phyloP scores from a whole-genome alignment of 768 basidiomycete genomes.

The Neoboletus magnificus region DNA sequence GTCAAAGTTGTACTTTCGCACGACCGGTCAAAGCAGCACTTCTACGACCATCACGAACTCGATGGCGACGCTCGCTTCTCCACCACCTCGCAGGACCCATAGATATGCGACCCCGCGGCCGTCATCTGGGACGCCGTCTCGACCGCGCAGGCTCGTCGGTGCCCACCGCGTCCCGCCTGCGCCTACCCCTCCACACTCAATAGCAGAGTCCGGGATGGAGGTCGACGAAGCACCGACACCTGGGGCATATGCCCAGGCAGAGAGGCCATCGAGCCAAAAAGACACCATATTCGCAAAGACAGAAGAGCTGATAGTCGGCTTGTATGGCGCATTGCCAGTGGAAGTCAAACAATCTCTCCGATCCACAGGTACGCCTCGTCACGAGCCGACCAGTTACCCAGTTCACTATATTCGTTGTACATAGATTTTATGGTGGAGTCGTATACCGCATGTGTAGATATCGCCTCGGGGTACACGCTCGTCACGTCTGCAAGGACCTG shows the following conservation, averaged over 20 bases:
- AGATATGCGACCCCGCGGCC: slow-evolving; percentile 29
- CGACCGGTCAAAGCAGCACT: not conserved
- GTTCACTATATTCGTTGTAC: not conserved
- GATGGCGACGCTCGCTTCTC: slow-evolving; percentile 56
- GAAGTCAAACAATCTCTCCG: slow-evolving; percentile 72
- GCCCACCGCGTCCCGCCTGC: slow-evolving; percentile 18
- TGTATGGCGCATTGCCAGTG: slow-evolving; percentile 67
- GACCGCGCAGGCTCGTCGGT: slow-evolving; percentile 27
- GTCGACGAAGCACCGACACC: slow-evolving; percentile 51
- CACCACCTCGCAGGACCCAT: slow-evolving; percentile 53
- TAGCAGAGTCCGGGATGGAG: slow-evolving; percentile 60
- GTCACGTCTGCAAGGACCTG: slow-evolving; percentile 70
- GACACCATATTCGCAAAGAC: slow-evolving; percentile 65
- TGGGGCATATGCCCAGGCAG: slow-evolving; percentile 35
- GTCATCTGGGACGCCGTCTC: slow-evolving; percentile 23
- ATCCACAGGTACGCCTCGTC: slow-evolving; percentile 49
- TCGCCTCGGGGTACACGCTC: slow-evolving; percentile 68
- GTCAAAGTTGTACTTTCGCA: slow-evolving; percentile 3
- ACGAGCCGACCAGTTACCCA: not conserved
- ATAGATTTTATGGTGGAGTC: slow-evolving; percentile 68
- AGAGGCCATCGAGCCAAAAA: slow-evolving; percentile 34
- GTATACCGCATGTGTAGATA: slow-evolving; percentile 70
- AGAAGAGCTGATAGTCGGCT: slow-evolving; percentile 61
- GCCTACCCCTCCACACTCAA: slow-evolving; percentile 28
- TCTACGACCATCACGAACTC: slow-evolving; percentile 5